These are phyloP conservation scores for Ophiocordyceps robertsii DNA, from an alignment of 2,329 filamentous ascomycete genomes.

Conservation along the genomic window DNA sequence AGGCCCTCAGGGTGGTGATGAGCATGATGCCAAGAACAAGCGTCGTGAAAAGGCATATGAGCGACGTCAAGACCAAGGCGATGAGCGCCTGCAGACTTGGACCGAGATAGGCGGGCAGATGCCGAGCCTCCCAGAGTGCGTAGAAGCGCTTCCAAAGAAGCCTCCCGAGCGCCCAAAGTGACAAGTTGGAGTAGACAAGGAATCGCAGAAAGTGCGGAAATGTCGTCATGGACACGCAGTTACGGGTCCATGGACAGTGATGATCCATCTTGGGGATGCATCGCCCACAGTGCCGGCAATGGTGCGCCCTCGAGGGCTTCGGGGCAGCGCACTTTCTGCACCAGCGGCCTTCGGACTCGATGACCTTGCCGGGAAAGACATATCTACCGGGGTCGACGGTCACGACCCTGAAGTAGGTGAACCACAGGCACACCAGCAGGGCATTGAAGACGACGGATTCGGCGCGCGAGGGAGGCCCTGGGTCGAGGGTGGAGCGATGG, in stretches of 20 bases:
- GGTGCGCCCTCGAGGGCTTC: constrained; percentile 68
- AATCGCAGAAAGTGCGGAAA: constrained; percentile 77
- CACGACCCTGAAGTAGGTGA: constrained; percentile 52
- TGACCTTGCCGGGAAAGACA: constrained; percentile 23
- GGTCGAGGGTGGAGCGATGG: constrained; percentile 37
- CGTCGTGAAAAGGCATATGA: constrained; percentile 44
- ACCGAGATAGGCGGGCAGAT: constrained; percentile 62
- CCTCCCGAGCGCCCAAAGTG: constrained; percentile 48
- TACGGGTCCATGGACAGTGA: constrained; percentile 75
- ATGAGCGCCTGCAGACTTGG: constrained; percentile 46
- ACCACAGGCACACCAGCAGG: constrained; percentile 50
- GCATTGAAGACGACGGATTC: constrained; percentile 54
- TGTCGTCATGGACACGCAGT: constrained; percentile 71
- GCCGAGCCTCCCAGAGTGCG: constrained; percentile 49
- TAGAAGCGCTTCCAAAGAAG: constrained; percentile 47
- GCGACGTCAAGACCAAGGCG: constrained; percentile 44
- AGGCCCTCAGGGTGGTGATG: constrained; percentile 44
- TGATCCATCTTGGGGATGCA: constrained; percentile 77
- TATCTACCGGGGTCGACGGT: constrained; percentile 45
- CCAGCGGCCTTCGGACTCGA: constrained; percentile 36
- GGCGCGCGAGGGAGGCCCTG: constrained; percentile 41
- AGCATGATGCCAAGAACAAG: constrained; percentile 54
- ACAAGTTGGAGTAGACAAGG: constrained; percentile 52
- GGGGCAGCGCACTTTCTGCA: constrained; percentile 63
- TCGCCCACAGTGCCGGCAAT: constrained; percentile 63